A percentile compares a stretch with the other conserved stretches of the same genome.
Conservation (phyloP, 176 grass and related monocot species). For the Paspalum notatum region DNA sequence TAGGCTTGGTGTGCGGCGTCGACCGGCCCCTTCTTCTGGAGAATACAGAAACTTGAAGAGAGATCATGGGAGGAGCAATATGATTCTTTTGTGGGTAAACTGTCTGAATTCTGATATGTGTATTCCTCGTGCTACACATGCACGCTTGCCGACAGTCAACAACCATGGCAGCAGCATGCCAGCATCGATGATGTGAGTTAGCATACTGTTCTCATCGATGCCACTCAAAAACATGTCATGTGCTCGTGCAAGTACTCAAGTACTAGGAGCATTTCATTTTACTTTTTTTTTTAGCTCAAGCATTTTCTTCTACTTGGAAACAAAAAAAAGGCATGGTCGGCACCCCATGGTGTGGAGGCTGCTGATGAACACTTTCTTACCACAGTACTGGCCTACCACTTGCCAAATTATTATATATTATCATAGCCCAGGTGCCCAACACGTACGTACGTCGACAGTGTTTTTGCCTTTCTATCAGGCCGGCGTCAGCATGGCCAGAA, state of each 20-base stretch:
- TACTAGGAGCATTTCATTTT: neutral
- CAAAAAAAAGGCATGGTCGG: too few relatives aligned
- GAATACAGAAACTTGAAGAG: neutral
- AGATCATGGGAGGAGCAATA: neutral
- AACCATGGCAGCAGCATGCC: slow-evolving; percentile 7
- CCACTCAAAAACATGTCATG: neutral
- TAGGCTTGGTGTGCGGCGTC: neutral
- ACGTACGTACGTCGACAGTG: neutral
- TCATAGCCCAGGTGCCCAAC: neutral
- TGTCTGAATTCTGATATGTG: too few relatives aligned
- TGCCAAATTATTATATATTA: neutral
- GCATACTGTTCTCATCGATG: neutral
- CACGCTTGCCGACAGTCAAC: slow-evolving; percentile 3
- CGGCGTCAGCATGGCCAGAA: neutral
- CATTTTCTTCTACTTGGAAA: neutral
- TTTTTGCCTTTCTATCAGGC: neutral
- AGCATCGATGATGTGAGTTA: neutral
- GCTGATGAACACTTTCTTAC: neutral
- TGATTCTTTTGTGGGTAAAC: neutral
- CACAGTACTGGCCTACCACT: neutral
- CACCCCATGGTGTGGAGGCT: neutral
- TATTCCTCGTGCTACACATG: too few relatives aligned
- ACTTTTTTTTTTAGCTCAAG: too few relatives aligned
- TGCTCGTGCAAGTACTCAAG: slow-evolving; percentile 10
- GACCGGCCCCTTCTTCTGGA: neutral